Conservation (phyloP, 495 filamentous ascomycete genomes). For the Lichina pygmaea region DNA sequence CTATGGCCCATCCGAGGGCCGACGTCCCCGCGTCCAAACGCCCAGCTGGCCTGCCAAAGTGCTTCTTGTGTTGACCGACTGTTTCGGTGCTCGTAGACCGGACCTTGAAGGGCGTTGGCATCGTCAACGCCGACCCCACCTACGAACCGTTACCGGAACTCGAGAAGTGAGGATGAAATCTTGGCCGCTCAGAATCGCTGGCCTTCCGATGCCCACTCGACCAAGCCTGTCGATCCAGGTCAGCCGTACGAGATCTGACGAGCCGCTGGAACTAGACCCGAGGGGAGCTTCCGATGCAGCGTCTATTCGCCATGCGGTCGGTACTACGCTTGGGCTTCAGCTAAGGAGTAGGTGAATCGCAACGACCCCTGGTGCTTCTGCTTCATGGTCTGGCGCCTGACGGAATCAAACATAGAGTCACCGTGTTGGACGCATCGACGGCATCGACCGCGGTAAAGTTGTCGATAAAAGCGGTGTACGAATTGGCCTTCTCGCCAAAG, state of each 20-base stretch:
- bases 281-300: conserved; percentile 84
- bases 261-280: conserved; percentile 26
- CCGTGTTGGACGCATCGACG: conserved; percentile 53
- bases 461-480: conserved; percentile 57
- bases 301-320: conserved; percentile 82
- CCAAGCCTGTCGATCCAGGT: no score
- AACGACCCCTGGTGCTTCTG: background rate
- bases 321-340: conserved; percentile 86
- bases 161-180: conserved; percentile 21
- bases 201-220: no score
- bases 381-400: background rate
- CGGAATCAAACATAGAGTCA: conserved; percentile 26
- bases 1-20: background rate
- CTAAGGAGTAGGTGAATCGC: conserved; percentile 30
- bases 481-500: conserved; percentile 76
- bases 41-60: background rate
- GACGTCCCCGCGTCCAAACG: background rate
- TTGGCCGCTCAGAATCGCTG: background rate
- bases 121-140: conserved; percentile 69
- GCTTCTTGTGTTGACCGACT: conserved; percentile 1
- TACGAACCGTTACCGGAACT: conserved; percentile 74
- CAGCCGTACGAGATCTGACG: no score
- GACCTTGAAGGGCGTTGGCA: conserved; percentile 83
- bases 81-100: conserved; percentile 26
- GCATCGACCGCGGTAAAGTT: conserved; percentile 55